These are phyloP conservation scores for Boletus eberwhitei DNA, from an alignment of 768 basidiomycete species.

Conservation along the genomic window DNA sequence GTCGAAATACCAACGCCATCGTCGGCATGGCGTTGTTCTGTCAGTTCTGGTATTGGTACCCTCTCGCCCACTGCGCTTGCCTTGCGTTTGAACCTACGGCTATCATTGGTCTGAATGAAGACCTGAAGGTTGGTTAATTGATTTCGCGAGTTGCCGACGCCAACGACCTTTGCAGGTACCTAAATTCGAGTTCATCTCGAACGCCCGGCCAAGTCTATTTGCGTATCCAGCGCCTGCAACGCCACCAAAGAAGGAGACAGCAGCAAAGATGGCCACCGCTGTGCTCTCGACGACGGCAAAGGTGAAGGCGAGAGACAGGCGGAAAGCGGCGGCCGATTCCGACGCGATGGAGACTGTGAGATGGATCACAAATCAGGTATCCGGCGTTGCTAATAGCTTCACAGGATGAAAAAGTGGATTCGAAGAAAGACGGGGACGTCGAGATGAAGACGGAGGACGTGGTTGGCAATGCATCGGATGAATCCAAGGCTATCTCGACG, in stretches of 20 bases:
- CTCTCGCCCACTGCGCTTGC: slow-evolving; percentile 88
- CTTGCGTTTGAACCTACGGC: slow-evolving; percentile 94
- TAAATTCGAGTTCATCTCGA: slow-evolving; percentile 86
- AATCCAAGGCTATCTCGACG: slow-evolving; percentile 47
- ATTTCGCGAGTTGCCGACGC: neutral
- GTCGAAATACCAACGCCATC: slow-evolving; percentile 88
- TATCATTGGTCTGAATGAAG: slow-evolving; percentile 85
- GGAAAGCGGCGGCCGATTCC: slow-evolving; percentile 79
- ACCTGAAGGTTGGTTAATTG: slow-evolving; percentile 63
- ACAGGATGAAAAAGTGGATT: slow-evolving; percentile 55
- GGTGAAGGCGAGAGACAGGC: slow-evolving; percentile 93
- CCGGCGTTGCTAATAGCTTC: slow-evolving; percentile 13
- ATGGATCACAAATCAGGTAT: neutral
- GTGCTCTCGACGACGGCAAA: slow-evolving; percentile 97
- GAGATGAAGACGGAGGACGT: slow-evolving; percentile 76
- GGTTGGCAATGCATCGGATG: slow-evolving; percentile 55
- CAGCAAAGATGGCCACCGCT: slow-evolving; percentile 88
- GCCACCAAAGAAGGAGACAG: slow-evolving; percentile 89
- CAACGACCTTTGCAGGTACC: slow-evolving; percentile 62
- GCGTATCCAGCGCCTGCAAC: slow-evolving; percentile 87
- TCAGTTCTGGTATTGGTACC: slow-evolving; percentile 99
- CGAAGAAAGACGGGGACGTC: slow-evolving; percentile 59
- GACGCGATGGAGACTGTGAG: slow-evolving; percentile 82
- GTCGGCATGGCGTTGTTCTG: slow-evolving; percentile 98
- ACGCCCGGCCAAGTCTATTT: slow-evolving; percentile 86